A percentile compares a stretch with the other conserved stretches of the same genome.
These are phyloP conservation scores for Boechera stricta DNA, from an alignment of 345 rosid genomes.

Conservation along the genomic window DNA sequence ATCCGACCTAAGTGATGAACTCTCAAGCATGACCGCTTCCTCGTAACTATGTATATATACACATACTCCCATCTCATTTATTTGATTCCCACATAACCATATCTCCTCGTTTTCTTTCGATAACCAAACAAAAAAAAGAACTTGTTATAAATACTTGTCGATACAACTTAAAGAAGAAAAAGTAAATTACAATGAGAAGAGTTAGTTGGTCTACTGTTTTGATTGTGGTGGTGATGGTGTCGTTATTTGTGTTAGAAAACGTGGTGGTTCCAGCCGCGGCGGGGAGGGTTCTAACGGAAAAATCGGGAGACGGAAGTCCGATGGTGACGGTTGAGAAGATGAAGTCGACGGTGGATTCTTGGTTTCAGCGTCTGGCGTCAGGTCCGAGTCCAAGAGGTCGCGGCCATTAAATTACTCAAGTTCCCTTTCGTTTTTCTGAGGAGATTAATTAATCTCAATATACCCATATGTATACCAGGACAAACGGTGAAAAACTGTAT, in stretches of 20 bases:
- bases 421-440: not conserved
- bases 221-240: slow-evolving; percentile 33
- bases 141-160: not conserved
- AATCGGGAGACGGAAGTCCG: slow-evolving; percentile 11
- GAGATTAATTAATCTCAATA: not conserved
- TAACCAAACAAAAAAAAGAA: not conserved
- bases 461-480: not conserved
- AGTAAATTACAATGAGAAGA: slow-evolving; percentile 30
- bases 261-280: slow-evolving; percentile 39
- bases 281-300: slow-evolving; percentile 41
- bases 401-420: slow-evolving; percentile 31
- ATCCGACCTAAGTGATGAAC: slow-evolving; percentile 41
- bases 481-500: slow-evolving; percentile 18
- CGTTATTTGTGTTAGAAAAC: slow-evolving; percentile 27
- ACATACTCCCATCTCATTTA: slow-evolving; percentile 21
- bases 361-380: slow-evolving; percentile 47
- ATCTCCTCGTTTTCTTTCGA: slow-evolving; percentile 15
- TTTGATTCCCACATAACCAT: slow-evolving; percentile 8
- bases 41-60: slow-evolving; percentile 16
- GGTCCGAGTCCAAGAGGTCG: slow-evolving; percentile 46
- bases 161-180: not conserved
- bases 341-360: slow-evolving; percentile 35
- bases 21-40: slow-evolving; percentile 29
- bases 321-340: slow-evolving; percentile 30
- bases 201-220: slow-evolving; percentile 39